These are phyloP conservation scores for Pterula multifida DNA, from an alignment of 1,284 basidiomycete genomes.

Conservation along the genomic window DNA sequence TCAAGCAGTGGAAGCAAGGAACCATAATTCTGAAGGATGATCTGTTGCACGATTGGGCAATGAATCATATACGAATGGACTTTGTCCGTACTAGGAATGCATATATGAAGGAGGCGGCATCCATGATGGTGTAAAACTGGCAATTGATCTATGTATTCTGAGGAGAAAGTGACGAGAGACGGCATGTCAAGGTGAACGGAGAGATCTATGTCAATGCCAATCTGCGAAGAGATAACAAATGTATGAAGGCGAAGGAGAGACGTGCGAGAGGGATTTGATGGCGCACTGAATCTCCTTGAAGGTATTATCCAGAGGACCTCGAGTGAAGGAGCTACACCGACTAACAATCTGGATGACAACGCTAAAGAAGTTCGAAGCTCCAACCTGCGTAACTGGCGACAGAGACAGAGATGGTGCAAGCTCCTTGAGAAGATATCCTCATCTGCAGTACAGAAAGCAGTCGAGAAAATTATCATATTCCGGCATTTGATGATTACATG, in stretches of 20 bases:
- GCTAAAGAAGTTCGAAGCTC: neutral
- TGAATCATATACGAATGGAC: too few species aligned
- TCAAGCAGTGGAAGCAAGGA: too few species aligned
- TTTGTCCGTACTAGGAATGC: too few species aligned
- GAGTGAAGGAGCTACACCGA: neutral
- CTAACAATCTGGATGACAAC: neutral
- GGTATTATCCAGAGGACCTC: neutral
- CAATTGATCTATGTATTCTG: too few species aligned
- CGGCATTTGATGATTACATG: slow-evolving; percentile 16
- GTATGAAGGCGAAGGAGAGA: neutral
- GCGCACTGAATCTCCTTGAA: neutral
- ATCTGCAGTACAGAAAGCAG: slow-evolving; percentile 15
- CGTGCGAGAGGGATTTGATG: neutral
- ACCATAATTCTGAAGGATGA: too few species aligned
- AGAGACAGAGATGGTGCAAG: neutral
- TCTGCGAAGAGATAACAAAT: neutral
- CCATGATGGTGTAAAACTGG: too few species aligned
- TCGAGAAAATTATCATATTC: slow-evolving; percentile 20
- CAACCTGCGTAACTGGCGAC: neutral
- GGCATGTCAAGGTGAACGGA: neutral
- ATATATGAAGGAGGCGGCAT: too few species aligned
- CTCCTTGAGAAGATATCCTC: neutral
- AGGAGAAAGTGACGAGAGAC: neutral
- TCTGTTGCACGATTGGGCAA: too few species aligned
- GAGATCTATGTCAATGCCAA: neutral